Conservation (phyloP, 257 asterid genomes). For the Petunia axillaris region DNA sequence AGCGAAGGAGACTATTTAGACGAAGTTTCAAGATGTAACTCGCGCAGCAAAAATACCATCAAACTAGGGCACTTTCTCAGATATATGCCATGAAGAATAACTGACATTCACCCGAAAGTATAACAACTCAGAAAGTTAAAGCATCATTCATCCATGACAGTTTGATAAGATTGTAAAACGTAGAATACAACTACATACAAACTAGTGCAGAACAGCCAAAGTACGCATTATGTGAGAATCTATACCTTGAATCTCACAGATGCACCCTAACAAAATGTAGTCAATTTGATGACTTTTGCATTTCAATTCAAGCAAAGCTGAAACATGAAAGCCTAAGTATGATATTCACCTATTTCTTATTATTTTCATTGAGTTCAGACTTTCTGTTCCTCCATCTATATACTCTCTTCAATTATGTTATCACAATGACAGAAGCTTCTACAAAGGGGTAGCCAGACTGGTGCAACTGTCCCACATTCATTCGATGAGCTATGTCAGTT, state of each 20-base stretch:
- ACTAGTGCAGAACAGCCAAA: neutral
- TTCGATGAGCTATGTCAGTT: neutral
- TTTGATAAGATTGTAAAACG: constrained; percentile 9
- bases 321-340: neutral
- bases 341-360: constrained; percentile 14
- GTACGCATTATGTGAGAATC: neutral
- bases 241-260: neutral
- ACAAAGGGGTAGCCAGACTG: neutral
- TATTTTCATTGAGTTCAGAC: neutral
- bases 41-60: neutral
- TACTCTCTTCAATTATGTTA: neutral
- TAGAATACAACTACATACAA: neutral
- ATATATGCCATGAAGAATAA: constrained; percentile 16
- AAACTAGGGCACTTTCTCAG: neutral
- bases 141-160: neutral
- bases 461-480: neutral
- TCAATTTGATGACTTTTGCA: neutral
- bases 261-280: neutral
- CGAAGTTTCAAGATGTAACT: neutral
- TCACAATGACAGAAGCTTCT: neutral
- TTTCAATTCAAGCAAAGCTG: neutral
- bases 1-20: neutral
- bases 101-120: neutral
- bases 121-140: neutral
- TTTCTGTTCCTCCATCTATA: neutral